A percentile compares a stretch with the other conserved stretches of the same genome.
Conservation (phyloP, 345 rosid species). For the Triadica sebifera region DNA sequence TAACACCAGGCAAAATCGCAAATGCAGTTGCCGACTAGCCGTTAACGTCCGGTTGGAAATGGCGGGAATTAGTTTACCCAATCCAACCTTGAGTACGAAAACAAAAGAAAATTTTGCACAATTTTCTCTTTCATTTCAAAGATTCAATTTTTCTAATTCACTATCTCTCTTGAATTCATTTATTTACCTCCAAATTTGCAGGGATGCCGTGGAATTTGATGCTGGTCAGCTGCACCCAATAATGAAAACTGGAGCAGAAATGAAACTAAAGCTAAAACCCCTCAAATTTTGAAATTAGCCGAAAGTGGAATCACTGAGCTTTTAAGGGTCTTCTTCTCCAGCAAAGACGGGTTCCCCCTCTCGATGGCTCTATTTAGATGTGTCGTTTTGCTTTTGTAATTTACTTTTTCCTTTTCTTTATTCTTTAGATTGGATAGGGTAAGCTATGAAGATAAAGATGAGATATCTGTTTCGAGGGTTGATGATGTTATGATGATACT, state of each 20-base stretch:
- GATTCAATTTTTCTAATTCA: neutral
- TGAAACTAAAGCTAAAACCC: conserved; percentile 29
- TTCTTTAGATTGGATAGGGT: conserved; percentile 23
- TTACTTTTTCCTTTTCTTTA: neutral
- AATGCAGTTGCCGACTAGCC: neutral
- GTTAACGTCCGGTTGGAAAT: conserved; percentile 10
- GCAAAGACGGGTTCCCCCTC: conserved; percentile 28
- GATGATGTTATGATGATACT: conserved; percentile 59
- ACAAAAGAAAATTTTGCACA: neutral
- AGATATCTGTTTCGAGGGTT: conserved; percentile 35
- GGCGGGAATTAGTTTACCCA: conserved; percentile 36
- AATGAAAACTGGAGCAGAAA: neutral
- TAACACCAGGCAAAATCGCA: neutral
- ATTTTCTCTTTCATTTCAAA: neutral
- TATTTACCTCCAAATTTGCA: conserved; percentile 21
- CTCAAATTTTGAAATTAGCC: conserved; percentile 50
- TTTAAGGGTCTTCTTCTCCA: conserved; percentile 47
- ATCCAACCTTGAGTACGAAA: conserved; percentile 14
- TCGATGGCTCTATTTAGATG: neutral
- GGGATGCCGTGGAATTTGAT: conserved; percentile 36
- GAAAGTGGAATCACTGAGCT: conserved; percentile 81
- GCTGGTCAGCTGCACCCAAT: conserved; percentile 46
- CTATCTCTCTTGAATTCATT: neutral
- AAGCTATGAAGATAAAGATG: conserved; percentile 28
- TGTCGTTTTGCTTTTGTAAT: neutral